Evolutionary conservation across 805 yeast species (phyloP).

Genomic region (Debaryomyces tyrocola): DNA sequence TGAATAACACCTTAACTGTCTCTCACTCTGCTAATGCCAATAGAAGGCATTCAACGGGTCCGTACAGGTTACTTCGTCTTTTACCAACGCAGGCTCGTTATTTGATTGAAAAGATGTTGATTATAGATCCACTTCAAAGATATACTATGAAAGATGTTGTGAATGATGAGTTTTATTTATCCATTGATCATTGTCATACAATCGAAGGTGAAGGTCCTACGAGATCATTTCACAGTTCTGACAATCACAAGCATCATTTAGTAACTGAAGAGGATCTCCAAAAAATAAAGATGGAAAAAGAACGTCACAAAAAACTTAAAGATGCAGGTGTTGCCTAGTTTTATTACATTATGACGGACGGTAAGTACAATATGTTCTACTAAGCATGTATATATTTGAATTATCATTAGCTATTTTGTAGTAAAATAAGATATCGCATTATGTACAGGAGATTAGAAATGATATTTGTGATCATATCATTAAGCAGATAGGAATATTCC

Average conservation of each 20-base stretch:
- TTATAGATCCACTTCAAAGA: constrained; percentile 57
- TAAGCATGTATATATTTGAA: not conserved
- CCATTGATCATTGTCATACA: constrained; percentile 55
- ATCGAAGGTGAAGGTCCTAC: constrained; percentile 15
- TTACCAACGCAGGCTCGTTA: constrained; percentile 67
- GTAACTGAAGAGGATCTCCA: constrained; percentile 64
- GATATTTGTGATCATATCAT: not conserved
- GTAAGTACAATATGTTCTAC: not conserved
- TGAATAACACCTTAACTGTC: not conserved
- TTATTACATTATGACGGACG: not conserved
- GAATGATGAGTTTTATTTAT: constrained; percentile 55
- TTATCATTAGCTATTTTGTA: not conserved
- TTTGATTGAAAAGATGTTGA: constrained; percentile 66
- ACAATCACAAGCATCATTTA: constrained; percentile 63
- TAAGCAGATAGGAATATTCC: no score
- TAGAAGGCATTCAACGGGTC: constrained; percentile 47
- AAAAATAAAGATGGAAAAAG: constrained; percentile 33
- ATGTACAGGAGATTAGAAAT: not conserved
- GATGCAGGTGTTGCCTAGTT: constrained; percentile 15
- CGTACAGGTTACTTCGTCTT: constrained; percentile 66
- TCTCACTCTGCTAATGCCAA: not conserved
- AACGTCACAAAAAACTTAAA: constrained; percentile 19
- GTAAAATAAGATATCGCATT: not conserved
- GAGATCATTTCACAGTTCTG: constrained; percentile 11
- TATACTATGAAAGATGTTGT: constrained; percentile 57